A percentile compares a stretch with the other conserved stretches of the same genome.
phyloP scores from a whole-genome alignment of 169 alveolate species.

The Plasmodium berghei region DNA sequence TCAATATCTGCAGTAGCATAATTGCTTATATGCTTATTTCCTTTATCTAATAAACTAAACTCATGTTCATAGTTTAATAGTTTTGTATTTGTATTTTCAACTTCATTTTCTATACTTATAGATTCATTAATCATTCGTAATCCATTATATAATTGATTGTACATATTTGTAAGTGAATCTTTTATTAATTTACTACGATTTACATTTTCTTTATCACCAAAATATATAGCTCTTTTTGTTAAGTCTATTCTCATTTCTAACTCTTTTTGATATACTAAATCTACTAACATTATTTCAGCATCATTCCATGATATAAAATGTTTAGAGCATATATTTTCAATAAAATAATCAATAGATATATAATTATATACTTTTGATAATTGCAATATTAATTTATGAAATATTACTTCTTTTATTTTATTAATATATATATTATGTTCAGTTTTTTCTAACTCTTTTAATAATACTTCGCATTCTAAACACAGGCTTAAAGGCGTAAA shows the following conservation, averaged over 20 bases:
- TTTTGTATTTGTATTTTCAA: constrained; percentile 40
- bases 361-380: constrained; percentile 89
- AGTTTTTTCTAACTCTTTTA: constrained; percentile 75
- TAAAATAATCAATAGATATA: constrained; percentile 89
- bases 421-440: constrained; percentile 79
- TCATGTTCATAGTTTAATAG: constrained; percentile 59
- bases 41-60: constrained; percentile 60
- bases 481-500: constrained; percentile 85
- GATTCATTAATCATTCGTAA: constrained; percentile 67
- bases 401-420: constrained; percentile 88
- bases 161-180: constrained; percentile 54
- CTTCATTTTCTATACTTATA: constrained; percentile 58
- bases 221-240: constrained; percentile 76
- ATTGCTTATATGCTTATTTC: constrained; percentile 34
- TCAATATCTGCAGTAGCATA: constrained; percentile 42
- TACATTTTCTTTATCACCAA: constrained; percentile 69
- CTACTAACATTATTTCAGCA: constrained; percentile 88
- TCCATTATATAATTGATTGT: constrained; percentile 51
- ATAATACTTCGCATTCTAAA: constrained; percentile 77
- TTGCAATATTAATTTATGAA: constrained; percentile 87
- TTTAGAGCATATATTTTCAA: constrained; percentile 87
- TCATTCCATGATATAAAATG: constrained; percentile 90
- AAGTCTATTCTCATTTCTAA: constrained; percentile 84
- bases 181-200: constrained; percentile 29
- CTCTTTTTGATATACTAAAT: constrained; percentile 82